Evolutionary conservation across 2,329 filamentous ascomycete species (phyloP).

Genomic region (Aureobasidium sp.): DNA sequence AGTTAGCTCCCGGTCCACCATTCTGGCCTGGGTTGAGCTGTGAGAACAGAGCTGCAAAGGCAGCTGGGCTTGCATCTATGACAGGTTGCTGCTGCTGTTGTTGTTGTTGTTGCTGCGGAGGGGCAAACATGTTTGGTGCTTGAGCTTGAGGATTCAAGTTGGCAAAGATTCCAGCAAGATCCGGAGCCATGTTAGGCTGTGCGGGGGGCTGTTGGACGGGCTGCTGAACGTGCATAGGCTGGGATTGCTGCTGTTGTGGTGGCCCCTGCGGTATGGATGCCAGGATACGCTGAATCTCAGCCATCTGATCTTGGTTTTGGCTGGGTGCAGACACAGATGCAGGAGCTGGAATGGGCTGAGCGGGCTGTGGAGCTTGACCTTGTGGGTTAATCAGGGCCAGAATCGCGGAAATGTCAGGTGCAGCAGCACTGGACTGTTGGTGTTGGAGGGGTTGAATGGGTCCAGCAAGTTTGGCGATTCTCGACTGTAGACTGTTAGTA

Average conservation of each 20-base stretch:
- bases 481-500: neutral
- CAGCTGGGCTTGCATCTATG: neutral
- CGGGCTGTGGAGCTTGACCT: constrained; percentile 17
- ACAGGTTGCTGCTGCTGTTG: constrained; percentile 15
- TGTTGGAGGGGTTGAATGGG: constrained; percentile 12
- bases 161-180: constrained; percentile 10
- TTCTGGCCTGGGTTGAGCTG: constrained; percentile 8
- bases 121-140: neutral
- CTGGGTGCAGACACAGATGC: constrained; percentile 12
- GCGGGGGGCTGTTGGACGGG: neutral
- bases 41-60: constrained; percentile 15
- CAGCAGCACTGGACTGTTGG: constrained; percentile 8
- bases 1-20: constrained; percentile 15
- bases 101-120: constrained; percentile 15
- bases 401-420: constrained; percentile 15
- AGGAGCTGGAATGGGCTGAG: constrained; percentile 8
- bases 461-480: constrained; percentile 1
- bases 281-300: constrained; percentile 18
- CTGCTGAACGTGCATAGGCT: constrained; percentile 7
- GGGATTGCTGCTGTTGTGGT: constrained; percentile 15
- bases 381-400: constrained; percentile 16
- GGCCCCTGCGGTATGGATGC: constrained; percentile 16
- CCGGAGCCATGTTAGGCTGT: neutral
- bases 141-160: constrained; percentile 2
- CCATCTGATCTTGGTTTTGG: constrained; percentile 3